Evolutionary conservation across 371 early-diverging fungal genomes (phyloP), one percentile per base, ranked within the genome.

Genomic region (Mucor indicus): DNA sequence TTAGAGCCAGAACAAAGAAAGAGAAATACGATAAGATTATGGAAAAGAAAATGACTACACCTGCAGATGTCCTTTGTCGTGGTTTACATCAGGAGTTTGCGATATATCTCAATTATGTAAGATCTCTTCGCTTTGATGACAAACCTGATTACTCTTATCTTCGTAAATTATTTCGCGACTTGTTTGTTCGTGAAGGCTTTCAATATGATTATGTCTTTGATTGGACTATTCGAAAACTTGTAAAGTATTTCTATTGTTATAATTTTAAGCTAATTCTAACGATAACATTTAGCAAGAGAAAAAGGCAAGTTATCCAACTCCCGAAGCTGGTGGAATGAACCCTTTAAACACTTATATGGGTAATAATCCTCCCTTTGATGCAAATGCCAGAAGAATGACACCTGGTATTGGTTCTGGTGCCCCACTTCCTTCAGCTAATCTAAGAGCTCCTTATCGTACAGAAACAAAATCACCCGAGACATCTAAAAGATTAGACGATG

Each of bases 11-110:
- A 19, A 96, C 95, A 33, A 99, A 99, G 82, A 92, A 94, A 79
- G 95, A 98, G 77, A 99, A 99, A 82, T 99, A 98, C 75, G 97
- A 98, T 66, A 89, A 92, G 53, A 99, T 99, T 62, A 94, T 94
- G 92, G 96, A 99, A 57, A 96, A 93, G 82, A 99, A 99, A 77
- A 93, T 95, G 93, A 92, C 90, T 15, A 96, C 98, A 9, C 89
- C 96, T 15, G 87, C 97, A 4, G 96, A 98, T 54, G 83, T 88
- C 53, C 80, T 99, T n/a, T 98, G 99, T 79, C 85, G 91, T 41
- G 95, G 95, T 21, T 88, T 94, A 59, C 99, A 98, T 15, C 83
- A 84, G 52, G 98, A 97, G 72, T 95, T 98, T 66, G 86, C 92
- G 30, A 87, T 93, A 52, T 99, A 96, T 72, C 84, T 99, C 64